Evolutionary conservation across 2,329 filamentous ascomycete species (phyloP).

Genomic region (Diplodia scrobiculata): DNA sequence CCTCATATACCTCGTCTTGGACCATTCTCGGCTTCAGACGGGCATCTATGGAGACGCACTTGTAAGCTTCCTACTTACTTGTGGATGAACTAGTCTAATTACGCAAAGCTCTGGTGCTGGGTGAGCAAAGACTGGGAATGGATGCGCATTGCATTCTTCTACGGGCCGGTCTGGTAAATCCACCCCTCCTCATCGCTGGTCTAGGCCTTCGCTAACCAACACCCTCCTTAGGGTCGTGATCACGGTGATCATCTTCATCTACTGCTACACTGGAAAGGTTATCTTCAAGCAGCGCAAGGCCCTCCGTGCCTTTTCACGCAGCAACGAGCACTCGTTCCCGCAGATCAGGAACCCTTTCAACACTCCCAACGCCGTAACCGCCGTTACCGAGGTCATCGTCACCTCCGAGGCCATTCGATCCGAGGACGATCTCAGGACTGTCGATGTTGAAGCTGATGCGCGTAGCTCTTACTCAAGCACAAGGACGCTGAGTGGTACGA

Average conservation of each 20-base stretch:
- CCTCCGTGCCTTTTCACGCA: constrained; percentile 41
- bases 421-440: constrained; percentile 46
- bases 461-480: constrained; percentile 40
- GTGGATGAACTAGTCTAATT: not conserved
- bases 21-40: constrained; percentile 51
- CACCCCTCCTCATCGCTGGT: not conserved
- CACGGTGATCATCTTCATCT: constrained; percentile 64
- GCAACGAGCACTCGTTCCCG: constrained; percentile 22
- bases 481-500: constrained; percentile 30
- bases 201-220: not conserved
- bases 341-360: constrained; percentile 50
- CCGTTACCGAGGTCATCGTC: constrained; percentile 66
- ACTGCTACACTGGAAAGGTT: constrained; percentile 65
- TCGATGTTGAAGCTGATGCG: constrained; percentile 33
- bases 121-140: constrained; percentile 67
- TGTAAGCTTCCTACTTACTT: constrained; percentile 41
- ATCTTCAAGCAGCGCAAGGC: constrained; percentile 68
- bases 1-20: constrained; percentile 67
- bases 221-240: constrained; percentile 55
- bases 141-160: constrained; percentile 74
- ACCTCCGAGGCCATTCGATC: constrained; percentile 40
- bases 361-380: constrained; percentile 50
- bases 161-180: constrained; percentile 67
- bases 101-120: constrained; percentile 75
- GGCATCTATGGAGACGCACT: constrained; percentile 73